Base-by-base conservation (phyloP, 2,329 filamentous ascomycete species). In the Diplodia sapinea region DNA sequence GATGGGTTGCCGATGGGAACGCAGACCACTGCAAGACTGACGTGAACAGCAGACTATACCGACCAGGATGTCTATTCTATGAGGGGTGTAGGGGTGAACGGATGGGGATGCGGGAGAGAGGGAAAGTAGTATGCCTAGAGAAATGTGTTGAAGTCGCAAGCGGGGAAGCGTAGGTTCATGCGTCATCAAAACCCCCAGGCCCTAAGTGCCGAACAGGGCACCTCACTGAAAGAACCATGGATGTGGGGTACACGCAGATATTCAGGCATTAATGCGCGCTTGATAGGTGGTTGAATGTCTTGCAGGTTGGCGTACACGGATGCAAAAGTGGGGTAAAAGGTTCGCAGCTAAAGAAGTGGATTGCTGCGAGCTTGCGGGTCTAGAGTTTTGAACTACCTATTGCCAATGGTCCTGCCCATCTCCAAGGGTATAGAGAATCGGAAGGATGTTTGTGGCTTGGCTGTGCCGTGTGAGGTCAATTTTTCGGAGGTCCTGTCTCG, bases 331-430 rank as follows among this genome's bases (percentile, higher is more conserved):
- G 43, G 29, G 23, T 12, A 17, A 26, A 31, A 43, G 9, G 31
- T 63, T 31, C 59, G 59, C 59, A 63, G 59, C 47, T 31, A 31
- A 63, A 43, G 61, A 54, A 40, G 11, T 55, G 38, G 33, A 65
- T 65, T 65, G 51, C 62, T 55, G 51, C 62, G 43, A 55, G 51
- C 13, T 50, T 47, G 38, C 31, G 17, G 57, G 50, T 65, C 62
- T 65, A 65, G 26, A 61, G 40, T 49, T 64, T 65, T 54, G 43
- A 55, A 49, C 62, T 65, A 65, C 62, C 62, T 65, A 65, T 49
- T 65, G 62, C 62, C 62, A 55, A 47, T 65, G 33, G 54, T 47
- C 62, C 62, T 26, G 54, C 62, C 17, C 51, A 54, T 65, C 62
- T 65, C 62, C 33, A 23, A 55, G n/a, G 23, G 20, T 43, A 50